A percentile compares a stretch with the other conserved stretches of the same genome.
phyloP scores from a whole-genome alignment of 164 flowering plant genomes.

The Piper longum region DNA sequence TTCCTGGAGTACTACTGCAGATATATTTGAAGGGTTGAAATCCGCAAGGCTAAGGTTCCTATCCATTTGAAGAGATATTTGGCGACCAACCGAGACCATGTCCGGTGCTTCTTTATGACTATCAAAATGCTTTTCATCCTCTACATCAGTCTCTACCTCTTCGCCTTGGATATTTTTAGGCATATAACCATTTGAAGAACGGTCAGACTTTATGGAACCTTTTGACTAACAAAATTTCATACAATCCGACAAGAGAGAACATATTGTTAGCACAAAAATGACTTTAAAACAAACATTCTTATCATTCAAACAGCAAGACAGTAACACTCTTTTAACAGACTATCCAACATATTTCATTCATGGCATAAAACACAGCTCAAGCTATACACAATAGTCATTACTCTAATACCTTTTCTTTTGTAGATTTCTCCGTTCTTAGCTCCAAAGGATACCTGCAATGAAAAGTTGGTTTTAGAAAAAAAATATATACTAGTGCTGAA shows the following conservation, averaged over 20 bases:
- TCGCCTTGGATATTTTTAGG: constrained; percentile 16
- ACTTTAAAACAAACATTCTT: neutral
- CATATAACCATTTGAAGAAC: constrained; percentile 15
- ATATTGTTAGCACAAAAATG: neutral
- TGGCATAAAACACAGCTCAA: too few species aligned
- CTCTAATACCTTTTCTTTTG: constrained; percentile 60
- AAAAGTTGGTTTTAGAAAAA: neutral
- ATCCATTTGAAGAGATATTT: constrained; percentile 26
- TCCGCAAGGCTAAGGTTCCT: constrained; percentile 21
- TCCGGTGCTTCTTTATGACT: constrained; percentile 28
- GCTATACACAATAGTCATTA: too few species aligned
- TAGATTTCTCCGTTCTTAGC: constrained; percentile 80
- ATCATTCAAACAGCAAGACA: neutral
- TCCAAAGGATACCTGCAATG: constrained; percentile 82
- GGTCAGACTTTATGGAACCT: constrained; percentile 25
- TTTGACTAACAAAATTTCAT: constrained; percentile 33
- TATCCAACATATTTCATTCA: neutral
- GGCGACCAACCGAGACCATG: constrained; percentile 23
- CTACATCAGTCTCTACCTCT: constrained; percentile 11
- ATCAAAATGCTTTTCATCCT: constrained; percentile 20
- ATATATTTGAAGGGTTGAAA: constrained; percentile 12
- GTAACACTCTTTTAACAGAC: neutral
- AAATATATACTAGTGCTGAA: neutral
- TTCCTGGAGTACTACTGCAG: constrained; percentile 21
- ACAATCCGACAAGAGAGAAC: neutral